Conservation (phyloP, 768 basidiomycete species). For the Boletus rubescentipes region DNA sequence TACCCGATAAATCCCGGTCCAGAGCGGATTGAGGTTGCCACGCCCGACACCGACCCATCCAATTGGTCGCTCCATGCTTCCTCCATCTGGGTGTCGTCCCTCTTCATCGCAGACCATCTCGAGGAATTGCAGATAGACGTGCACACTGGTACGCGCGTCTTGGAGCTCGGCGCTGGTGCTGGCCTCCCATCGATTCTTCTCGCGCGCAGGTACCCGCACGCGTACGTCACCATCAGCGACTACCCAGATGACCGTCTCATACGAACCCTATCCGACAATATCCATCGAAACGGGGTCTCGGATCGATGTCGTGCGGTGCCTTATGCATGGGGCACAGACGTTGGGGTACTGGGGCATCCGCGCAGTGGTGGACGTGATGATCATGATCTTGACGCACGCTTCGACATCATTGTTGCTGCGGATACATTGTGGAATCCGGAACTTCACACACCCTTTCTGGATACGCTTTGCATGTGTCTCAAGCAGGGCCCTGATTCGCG, state of each 20-base stretch:
- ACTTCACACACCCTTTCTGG: constrained; percentile 52
- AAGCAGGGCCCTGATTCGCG: constrained; percentile 44
- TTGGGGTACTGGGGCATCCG: constrained; percentile 19
- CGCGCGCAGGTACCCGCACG: constrained; percentile 45
- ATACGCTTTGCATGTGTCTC: constrained; percentile 51
- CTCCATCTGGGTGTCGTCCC: constrained; percentile 70
- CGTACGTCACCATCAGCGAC: constrained; percentile 56
- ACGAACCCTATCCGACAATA: constrained; percentile 54
- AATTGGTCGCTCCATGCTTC: constrained; percentile 81
- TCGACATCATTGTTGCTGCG: constrained; percentile 69
- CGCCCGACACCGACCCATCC: constrained; percentile 62
- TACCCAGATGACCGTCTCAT: constrained; percentile 70
- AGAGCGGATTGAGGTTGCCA: constrained; percentile 43
- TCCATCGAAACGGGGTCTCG: constrained; percentile 48
- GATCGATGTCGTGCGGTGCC: constrained; percentile 52
- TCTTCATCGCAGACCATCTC: constrained; percentile 67
- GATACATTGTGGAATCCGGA: constrained; percentile 80
- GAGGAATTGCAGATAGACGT: constrained; percentile 42
- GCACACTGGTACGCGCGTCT: constrained; percentile 35
- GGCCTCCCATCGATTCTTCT: constrained; percentile 73
- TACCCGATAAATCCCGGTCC: constrained; percentile 35
- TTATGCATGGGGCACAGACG: constrained; percentile 65
- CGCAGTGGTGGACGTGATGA: neutral
- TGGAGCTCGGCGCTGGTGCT: constrained; percentile 75
- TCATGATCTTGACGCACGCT: constrained; percentile 27